Evolutionary conservation across 139 green algal genomes (phyloP).

Genomic region (Axilococcus clingmanii): DNA sequence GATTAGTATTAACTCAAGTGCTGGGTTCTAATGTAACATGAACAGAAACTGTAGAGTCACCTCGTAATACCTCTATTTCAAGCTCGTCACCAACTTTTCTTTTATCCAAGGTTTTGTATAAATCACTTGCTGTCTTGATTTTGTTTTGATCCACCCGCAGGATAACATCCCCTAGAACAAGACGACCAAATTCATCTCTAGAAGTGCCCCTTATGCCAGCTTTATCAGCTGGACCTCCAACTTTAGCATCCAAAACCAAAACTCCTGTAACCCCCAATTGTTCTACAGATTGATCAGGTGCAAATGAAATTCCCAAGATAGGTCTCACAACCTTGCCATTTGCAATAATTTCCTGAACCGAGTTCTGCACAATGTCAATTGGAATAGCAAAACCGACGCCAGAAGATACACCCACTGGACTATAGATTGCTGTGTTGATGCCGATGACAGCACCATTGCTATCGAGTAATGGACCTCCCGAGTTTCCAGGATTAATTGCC

Average conservation of each 20-base stretch:
- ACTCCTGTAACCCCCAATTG: conserved; percentile 64
- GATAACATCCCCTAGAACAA: conserved; percentile 83
- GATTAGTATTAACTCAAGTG: background rate
- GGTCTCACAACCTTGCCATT: conserved; percentile 51
- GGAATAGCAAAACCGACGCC: conserved; percentile 81
- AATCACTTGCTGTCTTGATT: conserved; percentile 47
- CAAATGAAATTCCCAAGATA: conserved; percentile 85
- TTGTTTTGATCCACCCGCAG: conserved; percentile 44
- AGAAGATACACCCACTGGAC: conserved; percentile 50
- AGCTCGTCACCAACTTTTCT: conserved; percentile 41
- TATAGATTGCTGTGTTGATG: conserved; percentile 80
- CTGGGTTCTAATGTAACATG: conserved; percentile 27
- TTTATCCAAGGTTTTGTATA: conserved; percentile 72
- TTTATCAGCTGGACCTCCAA: conserved; percentile 57
- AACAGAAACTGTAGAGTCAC: conserved; percentile 26
- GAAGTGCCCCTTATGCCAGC: conserved; percentile 64
- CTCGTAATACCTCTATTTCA: conserved; percentile 41
- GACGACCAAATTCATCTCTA: conserved; percentile 52
- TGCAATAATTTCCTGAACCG: conserved; percentile 67
- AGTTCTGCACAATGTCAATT: conserved; percentile 47
- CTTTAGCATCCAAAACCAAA: conserved; percentile 58
- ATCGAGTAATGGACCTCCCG: conserved; percentile 54
- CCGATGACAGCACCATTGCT: conserved; percentile 33
- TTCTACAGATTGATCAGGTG: conserved; percentile 58
- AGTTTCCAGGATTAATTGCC: conserved; percentile 32